These are phyloP conservation scores for Penicillium paneum DNA, from an alignment of 2,329 filamentous ascomycete genomes.

Conservation along the genomic window DNA sequence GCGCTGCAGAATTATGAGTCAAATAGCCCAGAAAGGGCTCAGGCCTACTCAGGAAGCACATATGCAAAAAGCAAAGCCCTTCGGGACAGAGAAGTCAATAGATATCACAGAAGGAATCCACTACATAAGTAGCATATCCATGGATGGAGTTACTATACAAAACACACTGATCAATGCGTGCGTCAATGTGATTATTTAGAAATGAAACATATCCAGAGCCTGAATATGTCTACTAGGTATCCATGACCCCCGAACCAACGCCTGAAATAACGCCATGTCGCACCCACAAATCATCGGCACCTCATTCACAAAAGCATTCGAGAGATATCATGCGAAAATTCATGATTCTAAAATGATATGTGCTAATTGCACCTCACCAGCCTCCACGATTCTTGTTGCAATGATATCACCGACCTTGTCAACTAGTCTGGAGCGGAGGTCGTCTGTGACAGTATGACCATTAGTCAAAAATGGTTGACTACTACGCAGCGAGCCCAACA, in stretches of 20 bases:
- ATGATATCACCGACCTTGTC: constrained; percentile 45
- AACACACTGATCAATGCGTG: neutral
- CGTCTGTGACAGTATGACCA: constrained; percentile 38
- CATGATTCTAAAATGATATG: constrained; percentile 37
- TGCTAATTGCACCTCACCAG: constrained; percentile 40
- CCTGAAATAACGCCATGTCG: constrained; percentile 15
- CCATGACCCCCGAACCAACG: constrained; percentile 11
- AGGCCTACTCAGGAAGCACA: neutral
- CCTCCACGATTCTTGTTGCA: constrained; percentile 41
- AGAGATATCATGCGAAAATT: constrained; percentile 1
- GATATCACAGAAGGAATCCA: neutral
- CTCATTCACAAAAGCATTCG: neutral
- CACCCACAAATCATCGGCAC: neutral
- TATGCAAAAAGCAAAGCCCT: neutral
- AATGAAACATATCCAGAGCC: neutral
- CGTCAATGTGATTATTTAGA: neutral
- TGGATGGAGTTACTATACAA: neutral
- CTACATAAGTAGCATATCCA: neutral
- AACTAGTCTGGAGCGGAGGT: constrained; percentile 36
- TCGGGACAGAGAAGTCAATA: neutral
- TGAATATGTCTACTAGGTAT: constrained; percentile 3
- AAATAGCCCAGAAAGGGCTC: neutral
- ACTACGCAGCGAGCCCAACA: constrained; percentile 54
- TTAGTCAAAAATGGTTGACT: constrained; percentile 43
- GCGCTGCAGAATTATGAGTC: neutral